Conservation (phyloP, 768 basidiomycete species). For the Chalciporus piperatus region DNA sequence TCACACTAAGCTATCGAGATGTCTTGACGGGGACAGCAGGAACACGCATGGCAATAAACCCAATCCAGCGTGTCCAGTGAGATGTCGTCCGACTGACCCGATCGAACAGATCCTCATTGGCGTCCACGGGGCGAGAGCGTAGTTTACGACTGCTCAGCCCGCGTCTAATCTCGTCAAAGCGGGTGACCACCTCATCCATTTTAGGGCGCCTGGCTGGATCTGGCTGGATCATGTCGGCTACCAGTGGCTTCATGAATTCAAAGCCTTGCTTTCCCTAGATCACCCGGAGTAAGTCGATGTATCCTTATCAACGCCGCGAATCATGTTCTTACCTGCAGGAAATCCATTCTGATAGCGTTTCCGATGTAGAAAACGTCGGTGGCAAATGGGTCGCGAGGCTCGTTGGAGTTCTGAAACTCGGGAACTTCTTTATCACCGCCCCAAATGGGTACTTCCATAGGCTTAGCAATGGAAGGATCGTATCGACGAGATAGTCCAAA, state of each 20-base stretch:
- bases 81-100: constrained; percentile 5
- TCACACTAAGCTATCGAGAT: neutral
- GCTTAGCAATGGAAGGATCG: constrained; percentile 22
- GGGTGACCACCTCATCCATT: constrained; percentile 34
- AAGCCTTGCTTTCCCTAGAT: constrained; percentile 8
- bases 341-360: constrained; percentile 31
- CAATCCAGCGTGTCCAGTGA: constrained; percentile 27
- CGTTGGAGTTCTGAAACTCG: constrained; percentile 24
- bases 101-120: constrained; percentile 10
- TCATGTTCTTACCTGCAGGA: constrained; percentile 26
- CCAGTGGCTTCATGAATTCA: constrained; percentile 33
- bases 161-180: constrained; percentile 9
- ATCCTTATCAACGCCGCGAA: no score
- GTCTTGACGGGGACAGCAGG: constrained; percentile 12
- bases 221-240: constrained; percentile 35
- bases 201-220: constrained; percentile 36
- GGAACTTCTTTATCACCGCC: constrained; percentile 43
- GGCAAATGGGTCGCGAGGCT: constrained; percentile 36
- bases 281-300: no score
- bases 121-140: constrained; percentile 27
- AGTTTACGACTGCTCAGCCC: constrained; percentile 12
- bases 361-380: constrained; percentile 43
- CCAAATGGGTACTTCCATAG: constrained; percentile 25
- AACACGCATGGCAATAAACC: constrained; percentile 10
- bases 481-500: constrained; percentile 34